Percentiles rank a stretch among this genome's conserved stretches.
Evolutionary conservation across 2,329 filamentous ascomycete species (phyloP).

Genomic region (Furcasterigmium furcatum): DNA sequence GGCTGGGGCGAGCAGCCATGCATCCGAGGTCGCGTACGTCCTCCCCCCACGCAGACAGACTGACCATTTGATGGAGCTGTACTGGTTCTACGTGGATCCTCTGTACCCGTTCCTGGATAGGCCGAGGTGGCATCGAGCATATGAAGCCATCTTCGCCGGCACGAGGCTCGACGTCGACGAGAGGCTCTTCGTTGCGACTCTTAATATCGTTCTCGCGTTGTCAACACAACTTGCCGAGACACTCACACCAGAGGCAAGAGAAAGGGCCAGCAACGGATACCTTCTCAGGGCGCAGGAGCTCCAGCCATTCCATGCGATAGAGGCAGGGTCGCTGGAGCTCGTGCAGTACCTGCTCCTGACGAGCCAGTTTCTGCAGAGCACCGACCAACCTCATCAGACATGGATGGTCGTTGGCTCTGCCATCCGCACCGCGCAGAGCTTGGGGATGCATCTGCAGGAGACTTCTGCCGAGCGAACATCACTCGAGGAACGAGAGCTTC

Average conservation of each 20-base stretch:
- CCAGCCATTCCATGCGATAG: slow-evolving; percentile 37
- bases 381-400: slow-evolving; percentile 41
- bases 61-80: slow-evolving; percentile 38
- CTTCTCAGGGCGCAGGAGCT: slow-evolving; percentile 38
- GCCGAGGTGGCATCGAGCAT: slow-evolving; percentile 29
- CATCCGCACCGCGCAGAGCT: slow-evolving; percentile 40
- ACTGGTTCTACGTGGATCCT: slow-evolving; percentile 43
- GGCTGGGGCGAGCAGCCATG: neutral
- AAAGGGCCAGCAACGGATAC: slow-evolving; percentile 34
- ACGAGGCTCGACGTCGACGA: slow-evolving; percentile 31
- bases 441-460: slow-evolving; percentile 40
- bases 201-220: slow-evolving; percentile 44
- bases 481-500: slow-evolving; percentile 18
- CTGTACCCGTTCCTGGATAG: slow-evolving; percentile 42
- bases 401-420: slow-evolving; percentile 46
- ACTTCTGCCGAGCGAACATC: slow-evolving; percentile 22
- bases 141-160: slow-evolving; percentile 36
- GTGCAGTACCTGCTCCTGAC: slow-evolving; percentile 45
- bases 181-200: slow-evolving; percentile 36
- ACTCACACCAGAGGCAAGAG: slow-evolving; percentile 31
- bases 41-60: slow-evolving; percentile 41
- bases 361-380: slow-evolving; percentile 46
- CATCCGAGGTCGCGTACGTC: slow-evolving; percentile 25
- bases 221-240: slow-evolving; percentile 39
- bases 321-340: slow-evolving; percentile 35